Conservation (phyloP, 306 rosid species). For the Phaseolus lunatus region DNA sequence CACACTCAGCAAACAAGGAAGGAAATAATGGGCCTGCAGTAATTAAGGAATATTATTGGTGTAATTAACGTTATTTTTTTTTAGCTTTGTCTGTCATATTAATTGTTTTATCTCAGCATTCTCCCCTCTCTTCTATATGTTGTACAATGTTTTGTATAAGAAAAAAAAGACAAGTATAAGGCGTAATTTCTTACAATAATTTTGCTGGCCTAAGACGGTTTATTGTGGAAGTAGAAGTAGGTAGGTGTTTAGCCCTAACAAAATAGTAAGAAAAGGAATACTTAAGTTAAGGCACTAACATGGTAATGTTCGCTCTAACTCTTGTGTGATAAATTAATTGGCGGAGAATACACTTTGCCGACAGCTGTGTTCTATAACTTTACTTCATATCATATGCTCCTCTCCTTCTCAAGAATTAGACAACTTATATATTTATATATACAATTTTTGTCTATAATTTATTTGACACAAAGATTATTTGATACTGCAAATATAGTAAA, state of each 20-base stretch:
- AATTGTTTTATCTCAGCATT: neutral
- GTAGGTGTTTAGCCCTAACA: neutral
- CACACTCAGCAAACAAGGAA: neutral
- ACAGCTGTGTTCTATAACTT: neutral
- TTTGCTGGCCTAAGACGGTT: slow-evolving; percentile 45
- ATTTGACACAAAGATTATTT: no score
- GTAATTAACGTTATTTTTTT: neutral
- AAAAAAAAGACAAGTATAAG: no score
- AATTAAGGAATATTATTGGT: neutral
- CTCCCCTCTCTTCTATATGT: neutral
- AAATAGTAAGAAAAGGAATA: neutral
- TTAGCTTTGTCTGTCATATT: neutral
- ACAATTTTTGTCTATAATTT: no score
- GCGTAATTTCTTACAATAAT: neutral
- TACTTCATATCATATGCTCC: neutral
- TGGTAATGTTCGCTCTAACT: neutral
- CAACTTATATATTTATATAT: neutral
- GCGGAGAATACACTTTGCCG: neutral
- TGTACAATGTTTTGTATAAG: neutral
- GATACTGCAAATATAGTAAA: no score
- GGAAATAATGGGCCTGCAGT: neutral
- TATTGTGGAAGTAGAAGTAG: no score
- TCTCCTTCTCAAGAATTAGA: neutral
- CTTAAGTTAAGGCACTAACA: neutral
- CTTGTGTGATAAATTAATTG: neutral